phyloP scores from a whole-genome alignment of 2,329 filamentous ascomycete species.

The Eutypella sp. region DNA sequence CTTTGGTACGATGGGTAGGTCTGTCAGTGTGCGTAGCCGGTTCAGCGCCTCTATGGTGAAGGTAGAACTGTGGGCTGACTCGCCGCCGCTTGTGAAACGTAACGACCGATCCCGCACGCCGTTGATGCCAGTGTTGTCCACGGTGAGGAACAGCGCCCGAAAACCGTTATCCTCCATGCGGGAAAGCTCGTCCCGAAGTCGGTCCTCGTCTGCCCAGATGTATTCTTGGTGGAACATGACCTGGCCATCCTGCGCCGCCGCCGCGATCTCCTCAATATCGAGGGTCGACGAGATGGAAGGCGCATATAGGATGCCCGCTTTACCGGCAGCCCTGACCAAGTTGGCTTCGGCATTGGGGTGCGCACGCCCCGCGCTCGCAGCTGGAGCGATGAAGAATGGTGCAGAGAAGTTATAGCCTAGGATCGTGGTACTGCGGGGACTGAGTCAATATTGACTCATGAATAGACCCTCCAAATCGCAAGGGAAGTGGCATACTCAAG shows the following conservation, averaged over 20 bases:
- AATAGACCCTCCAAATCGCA: no score
- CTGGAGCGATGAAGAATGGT: conserved; percentile 52
- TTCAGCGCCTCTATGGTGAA: conserved; percentile 25
- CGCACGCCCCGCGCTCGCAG: conserved; percentile 39
- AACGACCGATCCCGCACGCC: conserved; percentile 17
- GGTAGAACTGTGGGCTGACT: background rate
- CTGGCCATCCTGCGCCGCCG: conserved; percentile 16
- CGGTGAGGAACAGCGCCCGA: conserved; percentile 22
- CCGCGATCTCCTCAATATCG: conserved; percentile 20
- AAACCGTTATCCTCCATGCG: conserved; percentile 12
- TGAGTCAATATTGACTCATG: conserved; percentile 9
- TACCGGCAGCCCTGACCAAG: conserved; percentile 43
- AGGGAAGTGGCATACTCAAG: conserved; percentile 17
- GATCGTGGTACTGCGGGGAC: conserved; percentile 36
- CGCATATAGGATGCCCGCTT: conserved; percentile 43
- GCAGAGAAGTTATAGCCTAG: conserved; percentile 48
- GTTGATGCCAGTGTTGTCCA: conserved; percentile 17
- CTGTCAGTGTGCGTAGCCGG: conserved; percentile 14
- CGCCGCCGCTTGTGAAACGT: conserved; percentile 8
- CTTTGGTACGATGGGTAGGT: conserved; percentile 26
- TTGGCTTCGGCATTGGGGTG: conserved; percentile 44
- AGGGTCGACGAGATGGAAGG: conserved; percentile 16
- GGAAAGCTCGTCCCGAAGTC: conserved; percentile 13
- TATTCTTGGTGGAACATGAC: conserved; percentile 24
- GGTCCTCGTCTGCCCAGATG: conserved; percentile 17